Percentiles rank a stretch among this genome's conserved stretches.
phyloP scores from a whole-genome alignment of 2,329 filamentous ascomycete genomes.

The Stagonosporopsis vannaccii region DNA sequence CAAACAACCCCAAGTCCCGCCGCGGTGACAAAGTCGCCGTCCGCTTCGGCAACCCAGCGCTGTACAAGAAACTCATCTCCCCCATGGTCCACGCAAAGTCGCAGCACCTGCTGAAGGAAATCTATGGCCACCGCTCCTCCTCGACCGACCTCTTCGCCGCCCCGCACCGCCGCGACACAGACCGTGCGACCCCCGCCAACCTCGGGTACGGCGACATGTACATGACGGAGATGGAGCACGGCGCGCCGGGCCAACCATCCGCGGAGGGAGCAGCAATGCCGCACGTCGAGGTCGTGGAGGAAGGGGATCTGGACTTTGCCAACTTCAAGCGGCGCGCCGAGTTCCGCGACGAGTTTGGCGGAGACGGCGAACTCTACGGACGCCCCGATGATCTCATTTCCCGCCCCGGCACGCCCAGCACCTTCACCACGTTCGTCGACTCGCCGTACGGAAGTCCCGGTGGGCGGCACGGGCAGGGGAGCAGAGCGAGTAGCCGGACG shows the following conservation, averaged over 20 bases:
- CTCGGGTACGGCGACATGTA: conserved; percentile 81
- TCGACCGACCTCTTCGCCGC: conserved; percentile 49
- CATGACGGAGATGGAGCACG: conserved; percentile 74
- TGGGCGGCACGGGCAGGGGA: conserved; percentile 7
- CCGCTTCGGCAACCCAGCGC: conserved; percentile 86
- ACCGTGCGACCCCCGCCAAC: conserved; percentile 56
- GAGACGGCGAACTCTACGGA: conserved; percentile 66
- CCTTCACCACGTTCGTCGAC: conserved; percentile 36
- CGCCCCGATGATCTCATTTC: conserved; percentile 64
- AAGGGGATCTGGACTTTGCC: conserved; percentile 84
- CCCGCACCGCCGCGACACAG: conserved; percentile 35
- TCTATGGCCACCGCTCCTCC: conserved; percentile 81
- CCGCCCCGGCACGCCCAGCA: conserved; percentile 40
- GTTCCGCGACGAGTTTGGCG: conserved; percentile 85
- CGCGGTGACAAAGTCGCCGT: conserved; percentile 70
- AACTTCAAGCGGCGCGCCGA: conserved; percentile 90
- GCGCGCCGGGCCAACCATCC: conserved; percentile 60
- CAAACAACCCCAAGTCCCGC: conserved; percentile 39
- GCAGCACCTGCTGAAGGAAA: conserved; percentile 79
- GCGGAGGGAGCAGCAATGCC: conserved; percentile 25
- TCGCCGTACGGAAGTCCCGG: conserved; percentile 23
- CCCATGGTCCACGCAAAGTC: conserved; percentile 95
- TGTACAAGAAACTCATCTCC: conserved; percentile 68
- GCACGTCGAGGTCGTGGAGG: conserved; percentile 87
- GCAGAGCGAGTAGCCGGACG: conserved; percentile 32